Evolutionary conservation across 148 eudicot genomes (phyloP), one percentile per base, ranked within the genome.

Genomic region (Camellia sinensis): DNA sequence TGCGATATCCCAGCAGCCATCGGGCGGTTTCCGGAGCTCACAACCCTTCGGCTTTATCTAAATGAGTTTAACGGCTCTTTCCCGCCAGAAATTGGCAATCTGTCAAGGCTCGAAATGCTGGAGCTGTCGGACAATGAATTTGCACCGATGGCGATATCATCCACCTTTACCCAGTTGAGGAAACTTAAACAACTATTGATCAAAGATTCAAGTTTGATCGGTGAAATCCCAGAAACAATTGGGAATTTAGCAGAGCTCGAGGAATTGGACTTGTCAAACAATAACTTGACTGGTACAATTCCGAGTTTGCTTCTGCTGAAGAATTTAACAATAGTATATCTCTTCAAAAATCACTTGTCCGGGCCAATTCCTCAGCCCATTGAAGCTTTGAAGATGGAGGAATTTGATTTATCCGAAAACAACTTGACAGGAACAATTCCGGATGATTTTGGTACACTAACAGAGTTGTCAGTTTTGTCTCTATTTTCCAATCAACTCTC

Each of bases 1-100:
- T 86, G 88, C 1, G 82, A 86, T 71, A 81, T 86, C 61, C 88
- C 88, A 18, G 22, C 80, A 19, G 18, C 80, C 52, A 81, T 86
- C 21, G 84, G 84, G 62, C 15, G 71, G 56, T 63, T 86, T 0
- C 11, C 74, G 6, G 64, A 75, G 76, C 86, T 86, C n/a, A 41
- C 7, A 2, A 53, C 57, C 6, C 86, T 86, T 2, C 71, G 62
- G 1, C 71, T 86, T 18, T 5, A 5, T 0, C 9, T 0, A 0
- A 81, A 81, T 41, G 21, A 57, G 69, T 83, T 83, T 63, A 83
- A 86, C 22, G 84, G 84, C 5, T 62, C 84, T 75, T 74, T 83
- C 19, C 86, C 88, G 7, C 68, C 79, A 7, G 88, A 83, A 71
- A 78, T 86, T 13, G 88, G 88, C 2, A 37, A 83, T 61, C 75